phyloP scores from a whole-genome alignment of 257 asterid genomes.

The Salvia miltiorrhiza region DNA sequence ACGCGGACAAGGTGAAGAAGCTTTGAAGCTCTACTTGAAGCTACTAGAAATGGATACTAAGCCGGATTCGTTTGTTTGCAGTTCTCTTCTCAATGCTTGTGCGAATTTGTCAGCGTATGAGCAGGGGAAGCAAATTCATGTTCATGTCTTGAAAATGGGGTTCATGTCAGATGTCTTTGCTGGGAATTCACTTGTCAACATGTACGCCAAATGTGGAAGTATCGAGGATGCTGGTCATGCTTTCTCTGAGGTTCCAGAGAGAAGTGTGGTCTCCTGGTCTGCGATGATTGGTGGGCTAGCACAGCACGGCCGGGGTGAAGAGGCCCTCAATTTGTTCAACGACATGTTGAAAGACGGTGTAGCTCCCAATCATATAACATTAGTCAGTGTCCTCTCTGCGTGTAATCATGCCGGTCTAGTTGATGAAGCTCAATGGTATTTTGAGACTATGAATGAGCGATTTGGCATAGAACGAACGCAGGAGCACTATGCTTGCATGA shows the following conservation, averaged over 20 bases:
- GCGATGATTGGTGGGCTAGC: conserved; percentile 84
- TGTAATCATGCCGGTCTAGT: conserved; percentile 81
- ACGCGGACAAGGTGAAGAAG: conserved; percentile 69
- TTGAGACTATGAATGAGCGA: conserved; percentile 46
- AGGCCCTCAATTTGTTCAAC: conserved; percentile 50
- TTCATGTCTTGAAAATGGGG: conserved; percentile 58
- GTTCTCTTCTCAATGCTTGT: conserved; percentile 72
- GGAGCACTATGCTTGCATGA: conserved; percentile 89
- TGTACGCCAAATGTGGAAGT: conserved; percentile 86
- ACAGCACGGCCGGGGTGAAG: conserved; percentile 67
- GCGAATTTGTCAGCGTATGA: conserved; percentile 77
- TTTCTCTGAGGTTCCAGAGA: conserved; percentile 52
- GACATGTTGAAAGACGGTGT: conserved; percentile 52
- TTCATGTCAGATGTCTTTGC: conserved; percentile 59
- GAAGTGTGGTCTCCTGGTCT: conserved; percentile 68
- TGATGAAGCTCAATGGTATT: conserved; percentile 54
- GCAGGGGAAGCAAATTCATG: conserved; percentile 80
- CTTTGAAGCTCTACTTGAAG: conserved; percentile 57
- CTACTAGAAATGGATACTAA: conserved; percentile 38
- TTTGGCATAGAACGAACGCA: conserved; percentile 57
- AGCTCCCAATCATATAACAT: conserved; percentile 65
- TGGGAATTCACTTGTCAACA: conserved; percentile 77
- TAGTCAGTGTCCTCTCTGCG: conserved; percentile 70
- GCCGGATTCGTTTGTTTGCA: conserved; percentile 76
- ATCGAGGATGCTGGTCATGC: conserved; percentile 59